These are phyloP conservation scores for Phoma sp. DNA, from an alignment of 2,329 filamentous ascomycete species.

Conservation along the genomic window DNA sequence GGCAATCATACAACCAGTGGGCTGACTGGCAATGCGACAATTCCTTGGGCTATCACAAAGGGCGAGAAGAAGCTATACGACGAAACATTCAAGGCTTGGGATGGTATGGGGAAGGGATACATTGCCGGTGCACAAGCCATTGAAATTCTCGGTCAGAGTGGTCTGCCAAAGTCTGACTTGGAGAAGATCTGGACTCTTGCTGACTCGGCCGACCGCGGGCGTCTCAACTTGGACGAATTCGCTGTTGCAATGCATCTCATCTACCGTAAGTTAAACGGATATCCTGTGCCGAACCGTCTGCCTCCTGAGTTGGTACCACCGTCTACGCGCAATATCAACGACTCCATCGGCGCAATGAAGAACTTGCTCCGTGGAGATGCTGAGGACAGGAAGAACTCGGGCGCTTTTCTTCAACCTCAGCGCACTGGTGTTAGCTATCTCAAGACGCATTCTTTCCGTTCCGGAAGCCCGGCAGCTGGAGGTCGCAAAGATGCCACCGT, in stretches of 20 bases:
- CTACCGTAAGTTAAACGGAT: conserved; percentile 95
- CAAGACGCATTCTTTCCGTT: conserved; percentile 91
- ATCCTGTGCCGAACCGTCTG: conserved; percentile 84
- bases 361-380: conserved; percentile 88
- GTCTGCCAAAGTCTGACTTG: conserved; percentile 85
- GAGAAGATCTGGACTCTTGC: conserved; percentile 94
- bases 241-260: conserved; percentile 99
- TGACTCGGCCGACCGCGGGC: conserved; percentile 91
- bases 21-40: conserved; percentile 89
- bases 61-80: conserved; percentile 98
- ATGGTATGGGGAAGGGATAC: conserved; percentile 89
- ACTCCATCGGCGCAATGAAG: conserved; percentile 92
- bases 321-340: conserved; percentile 89
- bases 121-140: conserved; percentile 92
- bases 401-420: conserved; percentile 88
- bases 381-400: conserved; percentile 84
- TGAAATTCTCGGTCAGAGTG: conserved; percentile 96
- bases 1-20: conserved; percentile 85
- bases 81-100: conserved; percentile 93
- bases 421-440: conserved; percentile 98
- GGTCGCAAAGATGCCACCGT: conserved; percentile 93
- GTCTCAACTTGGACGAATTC: conserved; percentile 95
- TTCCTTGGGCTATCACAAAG: conserved; percentile 98
- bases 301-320: conserved; percentile 93
- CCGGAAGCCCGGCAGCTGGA: conserved; percentile 61